Conservation (phyloP, 2,329 filamentous ascomycete genomes). For the Talaromyces albobiverticillius region DNA sequence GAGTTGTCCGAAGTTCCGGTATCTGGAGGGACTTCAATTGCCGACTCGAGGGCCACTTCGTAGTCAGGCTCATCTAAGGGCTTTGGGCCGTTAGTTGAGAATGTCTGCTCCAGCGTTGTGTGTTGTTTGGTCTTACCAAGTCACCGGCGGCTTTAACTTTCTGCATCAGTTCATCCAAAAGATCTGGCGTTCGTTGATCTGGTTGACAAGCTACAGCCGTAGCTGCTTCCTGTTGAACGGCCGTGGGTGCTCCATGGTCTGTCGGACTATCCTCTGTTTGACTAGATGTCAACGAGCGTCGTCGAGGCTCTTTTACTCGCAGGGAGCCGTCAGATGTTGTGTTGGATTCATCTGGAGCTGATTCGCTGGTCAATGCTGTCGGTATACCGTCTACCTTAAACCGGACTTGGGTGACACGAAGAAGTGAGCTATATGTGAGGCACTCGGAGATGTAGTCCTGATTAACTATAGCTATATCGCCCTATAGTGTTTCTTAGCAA, state of each 20-base stretch:
- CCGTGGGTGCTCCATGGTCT: constrained; percentile 7
- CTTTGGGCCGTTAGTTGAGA: constrained; percentile 19
- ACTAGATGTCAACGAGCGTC: constrained; percentile 18
- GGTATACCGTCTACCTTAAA: constrained; percentile 32
- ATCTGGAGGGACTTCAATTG: background rate
- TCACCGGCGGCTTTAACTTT: constrained; percentile 60
- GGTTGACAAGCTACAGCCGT: background rate
- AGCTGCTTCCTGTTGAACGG: constrained; percentile 3
- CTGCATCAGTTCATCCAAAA: constrained; percentile 63
- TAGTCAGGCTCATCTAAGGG: constrained; percentile 31
- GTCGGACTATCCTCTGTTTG: constrained; percentile 11
- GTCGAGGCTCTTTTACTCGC: constrained; percentile 26
- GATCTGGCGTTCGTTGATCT: constrained; percentile 41
- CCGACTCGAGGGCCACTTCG: constrained; percentile 16
- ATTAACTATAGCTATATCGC: constrained; percentile 56
- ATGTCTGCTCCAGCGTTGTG: background rate
- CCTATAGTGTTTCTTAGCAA: constrained; percentile 23
- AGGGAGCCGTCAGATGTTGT: constrained; percentile 18
- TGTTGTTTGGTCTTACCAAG: constrained; percentile 39
- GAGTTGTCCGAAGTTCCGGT: constrained; percentile 17
- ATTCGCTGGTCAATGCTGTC: background rate
- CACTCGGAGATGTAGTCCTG: constrained; percentile 69
- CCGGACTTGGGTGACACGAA: constrained; percentile 59
- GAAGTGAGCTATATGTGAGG: constrained; percentile 54
- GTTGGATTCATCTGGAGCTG: background rate